Evolutionary conservation across 2,329 filamentous ascomycete species (phyloP).

Genomic region (Pseudopyricularia cyperi): DNA sequence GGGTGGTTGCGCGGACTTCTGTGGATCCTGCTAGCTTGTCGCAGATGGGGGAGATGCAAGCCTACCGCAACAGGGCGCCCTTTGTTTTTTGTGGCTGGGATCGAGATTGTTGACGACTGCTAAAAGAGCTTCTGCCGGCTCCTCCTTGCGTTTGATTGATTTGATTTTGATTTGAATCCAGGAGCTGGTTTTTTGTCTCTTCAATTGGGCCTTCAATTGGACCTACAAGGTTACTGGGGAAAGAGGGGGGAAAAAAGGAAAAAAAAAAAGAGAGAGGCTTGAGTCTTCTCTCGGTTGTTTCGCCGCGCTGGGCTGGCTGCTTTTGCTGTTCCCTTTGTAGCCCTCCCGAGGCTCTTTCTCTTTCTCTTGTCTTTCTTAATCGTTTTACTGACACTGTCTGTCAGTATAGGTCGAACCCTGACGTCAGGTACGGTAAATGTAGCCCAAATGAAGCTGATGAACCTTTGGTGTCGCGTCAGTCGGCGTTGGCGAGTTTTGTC

Average conservation of each 20-base stretch:
- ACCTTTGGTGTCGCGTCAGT: background rate
- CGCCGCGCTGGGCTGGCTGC: no score
- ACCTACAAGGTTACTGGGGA: no score
- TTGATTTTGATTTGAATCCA: background rate
- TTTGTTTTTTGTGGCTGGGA: slow-evolving; percentile 4
- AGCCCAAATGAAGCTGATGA: background rate
- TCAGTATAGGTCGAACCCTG: background rate
- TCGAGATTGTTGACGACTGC: background rate
- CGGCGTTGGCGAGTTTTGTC: background rate
- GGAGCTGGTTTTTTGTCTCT: background rate
- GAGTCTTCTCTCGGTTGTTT: no score
- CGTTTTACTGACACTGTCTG: background rate
- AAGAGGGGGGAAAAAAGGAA: no score
- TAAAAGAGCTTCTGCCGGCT: background rate
- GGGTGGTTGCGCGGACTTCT: slow-evolving; percentile 2
- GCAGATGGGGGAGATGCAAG: slow-evolving; percentile 3
- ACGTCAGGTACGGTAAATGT: background rate
- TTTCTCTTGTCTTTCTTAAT: background rate
- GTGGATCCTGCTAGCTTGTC: slow-evolving; percentile 3
- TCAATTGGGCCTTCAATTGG: no score
- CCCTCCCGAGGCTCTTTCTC: background rate
- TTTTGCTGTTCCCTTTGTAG: background rate
- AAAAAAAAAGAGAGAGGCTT: no score
- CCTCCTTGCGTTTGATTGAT: background rate
- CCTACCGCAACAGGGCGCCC: slow-evolving; percentile 1